These are phyloP conservation scores for Leptomonas pyrrhocoris DNA, from an alignment of 208 protist genomes.

Conservation along the genomic window DNA sequence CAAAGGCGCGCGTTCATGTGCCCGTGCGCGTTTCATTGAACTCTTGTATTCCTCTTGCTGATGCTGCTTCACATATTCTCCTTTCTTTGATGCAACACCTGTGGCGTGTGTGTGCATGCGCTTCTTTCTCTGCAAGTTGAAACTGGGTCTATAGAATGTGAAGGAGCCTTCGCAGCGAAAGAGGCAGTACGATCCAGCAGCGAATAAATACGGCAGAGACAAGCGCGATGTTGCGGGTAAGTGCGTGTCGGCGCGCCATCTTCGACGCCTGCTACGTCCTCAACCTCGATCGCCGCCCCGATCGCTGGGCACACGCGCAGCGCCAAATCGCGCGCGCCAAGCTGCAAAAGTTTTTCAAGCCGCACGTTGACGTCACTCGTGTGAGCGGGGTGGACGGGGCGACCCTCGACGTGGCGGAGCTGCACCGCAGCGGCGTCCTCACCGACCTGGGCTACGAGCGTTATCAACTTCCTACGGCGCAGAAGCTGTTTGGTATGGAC, in stretches of 20 bases:
- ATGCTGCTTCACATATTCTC: no score
- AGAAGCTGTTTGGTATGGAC: constrained; percentile 94
- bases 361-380: constrained; percentile 53
- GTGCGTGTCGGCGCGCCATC: constrained; percentile 34
- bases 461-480: constrained; percentile 65
- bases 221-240: constrained; percentile 62
- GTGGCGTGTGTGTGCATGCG: no score
- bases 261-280: constrained; percentile 92
- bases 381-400: constrained; percentile 79
- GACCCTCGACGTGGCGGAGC: constrained; percentile 53
- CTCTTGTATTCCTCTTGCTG: no score
- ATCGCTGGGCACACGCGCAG: constrained; percentile 79
- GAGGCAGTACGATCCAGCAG: background rate
- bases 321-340: constrained; percentile 58
- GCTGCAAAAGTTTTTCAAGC: constrained; percentile 60
- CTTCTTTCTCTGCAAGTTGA: background rate
- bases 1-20: no score
- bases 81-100: no score
- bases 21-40: no score
- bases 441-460: constrained; percentile 78
- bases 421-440: constrained; percentile 55
- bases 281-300: constrained; percentile 85
- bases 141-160: background rate
- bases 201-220: background rate
- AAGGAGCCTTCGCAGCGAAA: background rate